A percentile compares a stretch with the other conserved stretches of the same genome.
These are phyloP conservation scores for Chionographis japonica DNA, from an alignment of 106 monocot genomes.

Conservation along the genomic window DNA sequence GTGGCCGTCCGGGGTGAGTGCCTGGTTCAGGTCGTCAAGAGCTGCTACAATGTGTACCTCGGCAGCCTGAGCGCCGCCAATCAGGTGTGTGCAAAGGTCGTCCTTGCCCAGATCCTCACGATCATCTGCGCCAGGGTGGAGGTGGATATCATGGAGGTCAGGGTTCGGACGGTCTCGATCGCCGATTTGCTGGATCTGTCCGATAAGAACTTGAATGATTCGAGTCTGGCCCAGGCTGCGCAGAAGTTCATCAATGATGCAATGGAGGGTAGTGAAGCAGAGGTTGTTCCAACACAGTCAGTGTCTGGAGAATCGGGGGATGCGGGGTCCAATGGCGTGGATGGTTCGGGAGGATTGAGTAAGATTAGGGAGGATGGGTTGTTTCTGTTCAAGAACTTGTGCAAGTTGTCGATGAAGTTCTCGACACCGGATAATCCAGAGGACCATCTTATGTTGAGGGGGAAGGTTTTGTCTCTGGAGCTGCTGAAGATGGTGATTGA, in stretches of 20 bases:
- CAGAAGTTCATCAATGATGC: slow-evolving; percentile 80
- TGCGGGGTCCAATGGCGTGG: slow-evolving; percentile 12
- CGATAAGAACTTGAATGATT: slow-evolving; percentile 79
- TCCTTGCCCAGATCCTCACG: slow-evolving; percentile 62
- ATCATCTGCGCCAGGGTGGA: slow-evolving; percentile 73
- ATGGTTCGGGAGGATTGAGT: slow-evolving; percentile 31
- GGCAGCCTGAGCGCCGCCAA: slow-evolving; percentile 64
- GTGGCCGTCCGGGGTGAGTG: slow-evolving; percentile 51
- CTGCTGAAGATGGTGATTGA: slow-evolving; percentile 87
- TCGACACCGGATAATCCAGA: slow-evolving; percentile 67
- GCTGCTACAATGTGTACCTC: slow-evolving; percentile 85
- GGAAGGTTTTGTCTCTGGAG: slow-evolving; percentile 87
- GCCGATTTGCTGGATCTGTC: slow-evolving; percentile 82
- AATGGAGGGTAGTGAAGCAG: slow-evolving; percentile 45
- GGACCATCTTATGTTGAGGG: slow-evolving; percentile 79
- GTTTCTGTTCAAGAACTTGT: slow-evolving; percentile 81
- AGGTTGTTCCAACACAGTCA: not conserved
- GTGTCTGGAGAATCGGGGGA: not conserved
- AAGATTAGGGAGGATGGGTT: slow-evolving; percentile 85
- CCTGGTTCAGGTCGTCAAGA: slow-evolving; percentile 69
- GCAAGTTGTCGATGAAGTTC: slow-evolving; percentile 96
- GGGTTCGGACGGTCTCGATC: slow-evolving; percentile 44
- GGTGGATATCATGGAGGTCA: slow-evolving; percentile 40
- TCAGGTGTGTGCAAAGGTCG: slow-evolving; percentile 77
- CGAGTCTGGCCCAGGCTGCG: slow-evolving; percentile 63